These are phyloP conservation scores for Crepidotus sp. DNA, from an alignment of 1,284 basidiomycete genomes.

Conservation along the genomic window DNA sequence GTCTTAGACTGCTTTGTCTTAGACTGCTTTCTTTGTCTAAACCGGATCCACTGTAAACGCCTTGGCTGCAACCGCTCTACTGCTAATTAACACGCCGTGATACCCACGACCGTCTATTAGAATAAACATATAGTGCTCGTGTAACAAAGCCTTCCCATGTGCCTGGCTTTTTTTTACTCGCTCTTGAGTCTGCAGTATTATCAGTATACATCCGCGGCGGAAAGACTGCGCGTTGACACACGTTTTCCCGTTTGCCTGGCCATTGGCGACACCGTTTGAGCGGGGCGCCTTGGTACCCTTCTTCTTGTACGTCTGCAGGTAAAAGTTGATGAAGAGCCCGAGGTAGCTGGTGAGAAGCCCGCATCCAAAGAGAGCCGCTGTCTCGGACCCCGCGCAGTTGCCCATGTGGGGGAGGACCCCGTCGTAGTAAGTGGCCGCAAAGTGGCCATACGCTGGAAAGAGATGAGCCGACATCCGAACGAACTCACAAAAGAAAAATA, in stretches of 20 bases:
- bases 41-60: too few species aligned
- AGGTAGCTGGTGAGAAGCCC: constrained; percentile 84
- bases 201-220: neutral
- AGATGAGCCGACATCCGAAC: constrained; percentile 16
- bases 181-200: constrained; percentile 10
- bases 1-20: too few species aligned
- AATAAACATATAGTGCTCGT: constrained; percentile 6
- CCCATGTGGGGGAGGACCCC: constrained; percentile 56
- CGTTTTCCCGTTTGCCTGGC: constrained; percentile 28
- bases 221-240: constrained; percentile 1
- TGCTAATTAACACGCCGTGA: constrained; percentile 8
- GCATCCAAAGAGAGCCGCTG: constrained; percentile 86
- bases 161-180: constrained; percentile 9
- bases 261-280: constrained; percentile 29
- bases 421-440: constrained; percentile 56
- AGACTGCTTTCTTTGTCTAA: neutral
- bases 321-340: constrained; percentile 86
- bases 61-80: neutral
- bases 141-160: neutral
- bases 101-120: constrained; percentile 11
- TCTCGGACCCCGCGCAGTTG: constrained; percentile 84
- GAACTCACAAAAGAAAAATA: constrained; percentile 25
- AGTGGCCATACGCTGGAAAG: constrained; percentile 73
- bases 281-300: constrained; percentile 37
- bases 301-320: constrained; percentile 77